These are phyloP conservation scores for Angomonas deanei DNA, from an alignment of 208 protist genomes.

Conservation along the genomic window DNA sequence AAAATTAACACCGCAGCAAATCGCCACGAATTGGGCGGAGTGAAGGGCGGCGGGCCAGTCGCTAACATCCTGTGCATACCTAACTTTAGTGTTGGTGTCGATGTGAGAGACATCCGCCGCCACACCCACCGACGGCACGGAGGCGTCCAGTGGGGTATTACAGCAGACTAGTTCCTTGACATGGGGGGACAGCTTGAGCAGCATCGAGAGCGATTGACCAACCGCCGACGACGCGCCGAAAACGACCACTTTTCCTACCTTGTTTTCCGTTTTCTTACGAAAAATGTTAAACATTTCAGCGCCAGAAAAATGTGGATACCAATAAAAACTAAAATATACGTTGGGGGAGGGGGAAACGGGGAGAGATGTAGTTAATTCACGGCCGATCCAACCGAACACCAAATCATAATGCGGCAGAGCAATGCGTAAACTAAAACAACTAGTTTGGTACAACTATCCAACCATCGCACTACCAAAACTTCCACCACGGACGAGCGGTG, in stretches of 20 bases:
- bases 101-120: slow-evolving; percentile 78
- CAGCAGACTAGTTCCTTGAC: slow-evolving; percentile 76
- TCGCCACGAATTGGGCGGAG: slow-evolving; percentile 79
- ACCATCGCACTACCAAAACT: slow-evolving; percentile 54
- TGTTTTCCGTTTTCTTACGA: not conserved
- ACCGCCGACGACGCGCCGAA: slow-evolving; percentile 90
- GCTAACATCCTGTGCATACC: slow-evolving; percentile 21
- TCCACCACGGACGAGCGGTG: slow-evolving; percentile 23
- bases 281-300: slow-evolving; percentile 3
- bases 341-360: not conserved
- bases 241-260: slow-evolving; percentile 77
- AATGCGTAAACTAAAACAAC: not conserved
- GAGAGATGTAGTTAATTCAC: too few relatives aligned
- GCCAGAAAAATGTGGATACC: slow-evolving; percentile 30
- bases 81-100: slow-evolving; percentile 44
- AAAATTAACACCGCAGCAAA: slow-evolving; percentile 84
- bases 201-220: slow-evolving; percentile 90
- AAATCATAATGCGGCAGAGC: too few relatives aligned
- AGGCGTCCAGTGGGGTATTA: slow-evolving; percentile 28
- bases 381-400: too few relatives aligned
- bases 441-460: too few relatives aligned
- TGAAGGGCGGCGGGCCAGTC: slow-evolving; percentile 61
- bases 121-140: slow-evolving; percentile 36
- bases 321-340: slow-evolving; percentile 8
- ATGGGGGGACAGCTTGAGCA: slow-evolving; percentile 85